Base-by-base conservation (phyloP, 108 stramenopile genomes). In the Stephanodiscus triporus region DNA sequence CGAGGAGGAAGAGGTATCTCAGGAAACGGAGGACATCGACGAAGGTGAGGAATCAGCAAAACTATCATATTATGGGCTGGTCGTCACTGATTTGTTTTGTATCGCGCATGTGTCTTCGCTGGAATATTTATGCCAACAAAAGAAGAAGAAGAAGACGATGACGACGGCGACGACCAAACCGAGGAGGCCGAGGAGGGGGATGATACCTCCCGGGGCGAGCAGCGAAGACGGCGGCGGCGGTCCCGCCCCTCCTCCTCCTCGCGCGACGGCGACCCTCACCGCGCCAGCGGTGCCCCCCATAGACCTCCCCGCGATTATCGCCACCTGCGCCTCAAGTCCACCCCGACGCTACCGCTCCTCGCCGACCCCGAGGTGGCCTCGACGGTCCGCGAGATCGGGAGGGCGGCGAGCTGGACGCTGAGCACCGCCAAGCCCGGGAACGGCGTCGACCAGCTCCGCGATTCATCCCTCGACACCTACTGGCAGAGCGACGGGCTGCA, bases 351-450 rank as follows among this genome's bases (percentile, higher is more conserved):
- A 9, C 84, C 85, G 40, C 74, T 83, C 9, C 61, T 90, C 11
- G 78, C 79, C 66, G 85, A 85, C n/a, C 79, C 78, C 19, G 55
- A 37, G 7, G 26, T 91, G 10, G 22, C 80, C 0, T 63, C 54
- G 6, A 70, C 77, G 1, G 76, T 78, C 4, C 90, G 93, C 10
- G 92, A 93, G 71, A 91, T 96, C 40, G 92, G 92, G 4, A 63
- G 75, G 26, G 86, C 96, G 72, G 97, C 96, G 0, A 88, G 84
- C 19, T 99, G 97, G 97, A 85, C 94, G 37, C 78, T 99, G 0
- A 88, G 88, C 29, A 92, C 95, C 9, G 97, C 97, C 65, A 99
- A 99, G 76, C 97, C 98, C 13, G 97, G 97, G 16, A 99, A 98
- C 74, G 97, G 97, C 2, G 96, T 99, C 9, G 96, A 97, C 57